Evolutionary conservation across 108 stramenopile species (phyloP).

Genomic region (Skeletonema menzelii): DNA sequence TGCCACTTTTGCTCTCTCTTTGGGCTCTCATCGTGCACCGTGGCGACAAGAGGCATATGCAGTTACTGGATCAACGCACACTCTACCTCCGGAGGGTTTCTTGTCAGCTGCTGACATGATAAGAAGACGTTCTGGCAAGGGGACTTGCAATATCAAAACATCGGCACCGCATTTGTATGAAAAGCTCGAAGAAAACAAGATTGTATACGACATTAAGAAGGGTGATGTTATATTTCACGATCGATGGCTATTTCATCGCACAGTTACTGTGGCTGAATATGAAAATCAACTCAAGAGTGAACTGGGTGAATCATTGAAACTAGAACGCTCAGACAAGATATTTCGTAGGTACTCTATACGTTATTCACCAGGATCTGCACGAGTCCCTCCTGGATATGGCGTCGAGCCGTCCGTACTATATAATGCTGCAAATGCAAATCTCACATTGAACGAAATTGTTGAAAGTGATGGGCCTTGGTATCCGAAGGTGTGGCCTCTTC

Average conservation of each 20-base stretch:
- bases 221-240: constrained; percentile 80
- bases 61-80: constrained; percentile 63
- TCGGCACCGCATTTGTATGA: constrained; percentile 66
- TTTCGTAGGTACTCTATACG: constrained; percentile 78
- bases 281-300: not conserved
- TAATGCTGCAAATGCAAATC: constrained; percentile 63
- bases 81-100: constrained; percentile 66
- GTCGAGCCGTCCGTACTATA: constrained; percentile 66
- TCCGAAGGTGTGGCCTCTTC: constrained; percentile 69
- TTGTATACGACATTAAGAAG: constrained; percentile 64
- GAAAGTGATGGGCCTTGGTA: constrained; percentile 71
- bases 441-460: constrained; percentile 62
- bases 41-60: constrained; percentile 73
- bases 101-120: constrained; percentile 62
- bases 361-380: constrained; percentile 69
- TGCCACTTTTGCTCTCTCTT: constrained; percentile 69
- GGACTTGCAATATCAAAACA: constrained; percentile 74
- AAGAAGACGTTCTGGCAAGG: constrained; percentile 61
- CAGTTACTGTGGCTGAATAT: constrained; percentile 55
- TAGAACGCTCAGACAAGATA: constrained; percentile 30
- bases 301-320: not conserved
- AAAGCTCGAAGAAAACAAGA: constrained; percentile 73
- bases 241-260: constrained; percentile 84
- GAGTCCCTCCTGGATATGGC: constrained; percentile 67
- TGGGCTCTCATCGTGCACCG: constrained; percentile 64